Evolutionary conservation across 2,329 filamentous ascomycete species (phyloP), one percentile per base, ranked within the genome.

Genomic region (Alternaria hordeiaustralica): DNA sequence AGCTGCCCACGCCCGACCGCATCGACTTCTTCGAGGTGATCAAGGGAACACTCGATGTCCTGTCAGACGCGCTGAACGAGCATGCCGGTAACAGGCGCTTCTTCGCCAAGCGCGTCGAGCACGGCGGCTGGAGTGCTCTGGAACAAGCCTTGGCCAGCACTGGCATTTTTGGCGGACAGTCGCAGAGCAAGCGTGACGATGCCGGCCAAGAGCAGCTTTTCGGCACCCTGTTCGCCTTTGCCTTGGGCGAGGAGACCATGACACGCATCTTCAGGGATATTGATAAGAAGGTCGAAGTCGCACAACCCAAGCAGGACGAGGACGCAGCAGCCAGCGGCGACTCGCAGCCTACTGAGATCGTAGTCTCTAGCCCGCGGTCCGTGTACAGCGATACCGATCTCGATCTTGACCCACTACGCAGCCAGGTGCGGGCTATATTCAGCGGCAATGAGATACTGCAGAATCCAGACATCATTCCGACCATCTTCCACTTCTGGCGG

Each of bases 21-120:
- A 82, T 84, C 60, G 84, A 85, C 47, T 83, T 92, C 61, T 92
- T 93, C 73, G 86, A 87, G 63, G 83, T 95, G 18, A 83, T 97
- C 18, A 88, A 93, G 73, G 86, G 86, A 9, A 86, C 91, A n/a
- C 83, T 96, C 43, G 88, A 88, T 30, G 88, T 96, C 13, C 82
- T 98, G 26, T 90, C 92, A 1, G 90, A 91, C 51, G 89, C 89
- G 13, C 86, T 99, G 68, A 87, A 89, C 58, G 89, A 89, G 49
- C 94, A 98, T 79, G 86, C 90, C 50, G 95, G 94, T 20, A 99
- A 98, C 80, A 88, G 90, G 74, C 88, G 92, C 71, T 97, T 95
- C 82, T 98, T 98, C 78, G 87, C 89, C 62, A 90, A 89, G 69
- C 86, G 89, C 69, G 88, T 96, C 28, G 87, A 92, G 62, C 89